Base-by-base conservation (phyloP, 2,329 filamentous ascomycete genomes). In the Chaetomium olivaceum region DNA sequence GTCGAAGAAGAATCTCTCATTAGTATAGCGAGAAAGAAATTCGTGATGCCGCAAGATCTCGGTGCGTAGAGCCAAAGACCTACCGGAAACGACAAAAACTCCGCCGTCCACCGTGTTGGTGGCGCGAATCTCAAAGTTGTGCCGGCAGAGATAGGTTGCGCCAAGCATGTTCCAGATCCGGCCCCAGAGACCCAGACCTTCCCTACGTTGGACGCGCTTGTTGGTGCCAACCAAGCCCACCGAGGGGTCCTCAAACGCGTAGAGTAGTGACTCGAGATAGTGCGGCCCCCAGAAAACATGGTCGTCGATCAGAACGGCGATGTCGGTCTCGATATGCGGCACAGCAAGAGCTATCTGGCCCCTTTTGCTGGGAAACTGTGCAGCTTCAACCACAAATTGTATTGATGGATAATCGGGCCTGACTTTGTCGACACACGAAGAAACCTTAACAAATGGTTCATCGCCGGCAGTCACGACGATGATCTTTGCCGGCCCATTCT, bases 51-150 rank as follows among this genome's bases (percentile, higher is more conserved):
- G 72, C 2, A 89, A 72, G 59, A 89, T 83, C 0, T 71, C 31
- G 0, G 85, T 81, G 14, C 85, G 82, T 63, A 85, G 79, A 0
- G 80, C 79, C 0, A 78, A 79, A 0, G 86, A 88, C 5, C 85
- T 80, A 0, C 85, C 84, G 0, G 85, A 87, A 2, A 89, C 77
- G 1, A 86, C 83, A 58, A 85, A 87, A 23, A 87, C 79, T 11
- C 84, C 85, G 9, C 85, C 85, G 64, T 89, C 87, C 11, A 89
- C 76, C 7, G 81, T 77, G 67, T 84, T 85, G 7, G 83, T 83
- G 0, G 84, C 78, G 0, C 82, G 80, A 61, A 85, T 83, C 71
- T 89, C 87, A 73, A 84, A 89, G 71, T 88, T 88, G 73, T 88
- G 85, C 0, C 86, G 83, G 69, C 85, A 81, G 0, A 89, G 80